Conservation (phyloP, 495 filamentous ascomycete genomes). For the Aspergillus sclerotiicarbonarius region DNA sequence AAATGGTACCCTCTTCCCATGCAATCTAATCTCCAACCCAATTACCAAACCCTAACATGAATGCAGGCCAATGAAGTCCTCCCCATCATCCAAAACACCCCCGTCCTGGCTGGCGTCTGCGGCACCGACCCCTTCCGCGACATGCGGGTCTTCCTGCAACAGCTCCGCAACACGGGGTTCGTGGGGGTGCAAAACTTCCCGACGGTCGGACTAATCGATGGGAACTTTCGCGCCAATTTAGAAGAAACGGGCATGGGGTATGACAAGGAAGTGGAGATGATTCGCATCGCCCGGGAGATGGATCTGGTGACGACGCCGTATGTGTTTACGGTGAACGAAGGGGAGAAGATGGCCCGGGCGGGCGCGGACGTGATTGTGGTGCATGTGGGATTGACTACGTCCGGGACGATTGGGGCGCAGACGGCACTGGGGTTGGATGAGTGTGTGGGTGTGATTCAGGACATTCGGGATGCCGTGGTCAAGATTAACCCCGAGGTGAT, state of each 20-base stretch:
- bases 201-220: constrained; percentile 69
- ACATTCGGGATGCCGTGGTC: constrained; percentile 58
- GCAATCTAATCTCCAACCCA: background rate
- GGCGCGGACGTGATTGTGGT: constrained; percentile 68
- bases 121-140: constrained; percentile 63
- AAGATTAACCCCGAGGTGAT: constrained; percentile 56
- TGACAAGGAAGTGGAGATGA: constrained; percentile 62
- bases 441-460: constrained; percentile 57
- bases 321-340: constrained; percentile 61
- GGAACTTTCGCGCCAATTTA: constrained; percentile 60
- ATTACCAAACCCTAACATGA: background rate
- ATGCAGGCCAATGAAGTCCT: constrained; percentile 55
- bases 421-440: constrained; percentile 61
- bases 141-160: constrained; percentile 54
- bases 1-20: constrained; percentile 49
- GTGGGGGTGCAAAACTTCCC: constrained; percentile 72
- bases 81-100: constrained; percentile 56
- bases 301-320: constrained; percentile 67
- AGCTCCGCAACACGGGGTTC: constrained; percentile 60
- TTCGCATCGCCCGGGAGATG: constrained; percentile 52
- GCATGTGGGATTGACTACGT: constrained; percentile 67
- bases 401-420: constrained; percentile 60
- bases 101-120: constrained; percentile 66
- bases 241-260: constrained; percentile 73
- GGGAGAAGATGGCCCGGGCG: constrained; percentile 55